These are phyloP conservation scores for Ostreobium quekettii DNA, from an alignment of 139 green algal genomes.

Conservation along the genomic window DNA sequence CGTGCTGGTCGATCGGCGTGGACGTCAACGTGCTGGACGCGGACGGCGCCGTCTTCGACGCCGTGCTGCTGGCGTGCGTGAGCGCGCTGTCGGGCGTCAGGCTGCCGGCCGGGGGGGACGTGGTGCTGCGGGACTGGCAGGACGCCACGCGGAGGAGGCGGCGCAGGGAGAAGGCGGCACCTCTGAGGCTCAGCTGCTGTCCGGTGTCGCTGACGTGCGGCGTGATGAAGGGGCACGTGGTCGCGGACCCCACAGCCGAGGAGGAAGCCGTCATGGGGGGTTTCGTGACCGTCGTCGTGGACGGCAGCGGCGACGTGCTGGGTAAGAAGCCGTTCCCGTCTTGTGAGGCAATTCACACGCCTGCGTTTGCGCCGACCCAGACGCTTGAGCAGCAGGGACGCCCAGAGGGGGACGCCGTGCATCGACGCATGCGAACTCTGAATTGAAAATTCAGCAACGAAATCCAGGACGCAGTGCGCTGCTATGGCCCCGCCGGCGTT, in stretches of 20 bases:
- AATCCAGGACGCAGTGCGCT: neutral
- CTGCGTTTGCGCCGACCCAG: no score
- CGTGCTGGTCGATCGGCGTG: slow-evolving; percentile 48
- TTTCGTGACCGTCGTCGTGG: slow-evolving; percentile 37
- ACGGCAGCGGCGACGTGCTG: slow-evolving; percentile 39
- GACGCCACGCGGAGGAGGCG: slow-evolving; percentile 16
- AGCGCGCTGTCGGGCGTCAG: slow-evolving; percentile 40
- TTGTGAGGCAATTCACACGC: neutral
- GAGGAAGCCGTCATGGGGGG: slow-evolving; percentile 50
- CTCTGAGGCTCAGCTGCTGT: slow-evolving; percentile 15
- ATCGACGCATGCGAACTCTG: neutral
- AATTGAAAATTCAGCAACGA: neutral
- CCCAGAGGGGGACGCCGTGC: no score
- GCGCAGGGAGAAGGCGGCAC: neutral
- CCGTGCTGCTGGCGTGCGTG: slow-evolving; percentile 48
- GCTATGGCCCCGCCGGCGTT: no score
- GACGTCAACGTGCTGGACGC: slow-evolving; percentile 67
- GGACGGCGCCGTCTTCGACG: slow-evolving; percentile 57
- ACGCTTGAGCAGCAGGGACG: no score
- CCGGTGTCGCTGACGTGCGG: slow-evolving; percentile 42
- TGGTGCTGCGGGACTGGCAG: neutral
- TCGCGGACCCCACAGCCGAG: slow-evolving; percentile 57
- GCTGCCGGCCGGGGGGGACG: slow-evolving; percentile 26
- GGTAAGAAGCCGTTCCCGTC: slow-evolving; percentile 30
- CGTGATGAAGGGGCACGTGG: slow-evolving; percentile 34